These are phyloP conservation scores for Entomophthora muscae DNA, from an alignment of 371 early-diverging fungal genomes.

Conservation along the genomic window DNA sequence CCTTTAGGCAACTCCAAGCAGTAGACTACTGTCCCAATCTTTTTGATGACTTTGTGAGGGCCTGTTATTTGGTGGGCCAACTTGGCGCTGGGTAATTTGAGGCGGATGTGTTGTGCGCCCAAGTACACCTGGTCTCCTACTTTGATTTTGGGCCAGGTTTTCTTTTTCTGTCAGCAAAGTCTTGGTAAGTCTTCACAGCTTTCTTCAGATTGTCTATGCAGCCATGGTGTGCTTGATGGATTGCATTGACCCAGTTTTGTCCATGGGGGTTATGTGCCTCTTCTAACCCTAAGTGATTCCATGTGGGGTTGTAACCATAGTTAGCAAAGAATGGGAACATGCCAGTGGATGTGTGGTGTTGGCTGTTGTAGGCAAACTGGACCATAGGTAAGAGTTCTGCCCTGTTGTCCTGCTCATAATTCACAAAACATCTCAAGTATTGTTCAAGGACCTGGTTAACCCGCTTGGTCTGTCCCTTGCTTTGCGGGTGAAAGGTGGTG, in stretches of 20 bases:
- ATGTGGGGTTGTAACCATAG: constrained; percentile 7
- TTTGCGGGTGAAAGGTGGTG: constrained; percentile 25
- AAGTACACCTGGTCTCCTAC: constrained; percentile 1
- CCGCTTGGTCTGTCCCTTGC: constrained; percentile 31
- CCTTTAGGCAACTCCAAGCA: constrained; percentile 6
- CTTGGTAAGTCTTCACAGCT: background rate
- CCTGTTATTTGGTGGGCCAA: background rate
- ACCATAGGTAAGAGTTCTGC: constrained; percentile 18
- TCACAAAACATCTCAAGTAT: constrained; percentile 21
- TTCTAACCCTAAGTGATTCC: background rate
- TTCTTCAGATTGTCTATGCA: background rate
- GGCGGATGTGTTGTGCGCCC: background rate
- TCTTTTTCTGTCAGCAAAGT: background rate
- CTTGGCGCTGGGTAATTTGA: background rate
- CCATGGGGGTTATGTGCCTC: background rate
- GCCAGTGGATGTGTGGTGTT: constrained; percentile 14
- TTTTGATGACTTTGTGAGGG: constrained; percentile 6
- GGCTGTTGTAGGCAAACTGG: constrained; percentile 31
- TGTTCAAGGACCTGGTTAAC: constrained; percentile 26
- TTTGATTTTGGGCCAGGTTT: background rate
- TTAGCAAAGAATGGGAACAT: constrained; percentile 17
- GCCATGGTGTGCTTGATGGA: background rate
- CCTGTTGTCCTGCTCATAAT: constrained; percentile 28
- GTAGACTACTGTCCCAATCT: constrained; percentile 1
- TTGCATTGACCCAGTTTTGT: background rate